These are phyloP conservation scores for Leccinum boreale DNA, from an alignment of 768 basidiomycete genomes.

Conservation along the genomic window DNA sequence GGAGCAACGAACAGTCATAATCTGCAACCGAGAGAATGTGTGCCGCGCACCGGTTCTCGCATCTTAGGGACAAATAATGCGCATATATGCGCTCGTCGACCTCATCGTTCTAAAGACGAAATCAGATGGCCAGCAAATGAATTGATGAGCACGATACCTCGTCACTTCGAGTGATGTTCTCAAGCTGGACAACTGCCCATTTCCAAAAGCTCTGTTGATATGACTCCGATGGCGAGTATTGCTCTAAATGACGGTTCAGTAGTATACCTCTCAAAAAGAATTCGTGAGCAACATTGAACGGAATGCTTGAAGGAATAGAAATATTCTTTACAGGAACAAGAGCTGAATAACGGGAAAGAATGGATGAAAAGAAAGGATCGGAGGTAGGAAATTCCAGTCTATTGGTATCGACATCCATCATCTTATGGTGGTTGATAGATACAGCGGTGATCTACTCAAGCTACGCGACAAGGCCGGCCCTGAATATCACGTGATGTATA, in stretches of 20 bases:
- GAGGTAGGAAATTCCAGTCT: background rate
- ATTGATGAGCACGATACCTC: slow-evolving; percentile 41
- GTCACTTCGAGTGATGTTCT: slow-evolving; percentile 35
- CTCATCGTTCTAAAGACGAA: slow-evolving; percentile 46
- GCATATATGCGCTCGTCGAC: slow-evolving; percentile 66
- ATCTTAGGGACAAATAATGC: slow-evolving; percentile 48
- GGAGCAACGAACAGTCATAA: background rate
- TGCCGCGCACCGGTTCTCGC: slow-evolving; percentile 37
- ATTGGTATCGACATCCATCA: background rate
- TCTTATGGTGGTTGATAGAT: no score
- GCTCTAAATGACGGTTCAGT: slow-evolving; percentile 46
- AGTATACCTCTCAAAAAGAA: slow-evolving; percentile 56
- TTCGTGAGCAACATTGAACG: slow-evolving; percentile 43
- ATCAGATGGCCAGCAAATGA: background rate
- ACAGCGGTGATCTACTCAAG: no score
- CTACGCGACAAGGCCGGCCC: slow-evolving; percentile 9
- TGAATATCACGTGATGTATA: slow-evolving; percentile 24
- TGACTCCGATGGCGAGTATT: slow-evolving; percentile 59
- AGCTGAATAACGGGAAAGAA: slow-evolving; percentile 53
- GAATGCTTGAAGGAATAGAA: slow-evolving; percentile 37
- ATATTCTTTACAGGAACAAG: slow-evolving; percentile 45
- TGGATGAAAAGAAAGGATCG: slow-evolving; percentile 32
- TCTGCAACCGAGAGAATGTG: background rate
- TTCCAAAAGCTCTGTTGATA: slow-evolving; percentile 76
- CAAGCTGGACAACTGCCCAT: slow-evolving; percentile 57